These are phyloP conservation scores for Pleurotus eryngii DNA, from an alignment of 768 basidiomycete genomes.

Conservation along the genomic window DNA sequence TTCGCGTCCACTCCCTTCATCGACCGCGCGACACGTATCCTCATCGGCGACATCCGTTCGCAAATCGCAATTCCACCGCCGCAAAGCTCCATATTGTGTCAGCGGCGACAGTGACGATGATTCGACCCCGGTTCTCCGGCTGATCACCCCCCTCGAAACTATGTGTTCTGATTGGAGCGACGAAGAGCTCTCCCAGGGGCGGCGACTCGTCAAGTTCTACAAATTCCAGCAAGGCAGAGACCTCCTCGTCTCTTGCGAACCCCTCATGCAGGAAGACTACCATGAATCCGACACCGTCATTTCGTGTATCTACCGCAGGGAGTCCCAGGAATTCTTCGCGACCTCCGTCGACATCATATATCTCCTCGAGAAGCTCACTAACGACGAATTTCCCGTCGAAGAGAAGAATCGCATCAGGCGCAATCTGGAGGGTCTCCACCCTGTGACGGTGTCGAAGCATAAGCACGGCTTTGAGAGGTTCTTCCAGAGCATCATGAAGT, in stretches of 20 bases:
- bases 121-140: slow-evolving; percentile 57
- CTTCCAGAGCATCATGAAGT: slow-evolving; percentile 95
- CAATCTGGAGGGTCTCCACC: slow-evolving; percentile 90
- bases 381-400: slow-evolving; percentile 85
- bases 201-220: slow-evolving; percentile 85
- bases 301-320: slow-evolving; percentile 90
- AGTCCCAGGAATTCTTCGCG: slow-evolving; percentile 74
- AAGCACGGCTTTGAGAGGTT: slow-evolving; percentile 79
- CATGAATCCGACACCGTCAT: slow-evolving; percentile 75
- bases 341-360: slow-evolving; percentile 97
- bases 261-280: slow-evolving; percentile 73
- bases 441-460: slow-evolving; percentile 86
- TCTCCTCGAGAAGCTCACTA: slow-evolving; percentile 74
- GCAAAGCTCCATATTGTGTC: neutral
- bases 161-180: slow-evolving; percentile 59
- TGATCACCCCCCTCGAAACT: slow-evolving; percentile 52
- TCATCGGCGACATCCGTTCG: slow-evolving; percentile 7
- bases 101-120: slow-evolving; percentile 24
- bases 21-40: slow-evolving; percentile 41
- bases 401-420: slow-evolving; percentile 96
- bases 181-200: slow-evolving; percentile 63
- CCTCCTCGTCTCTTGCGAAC: slow-evolving; percentile 76
- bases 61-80: slow-evolving; percentile 2
- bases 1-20: slow-evolving; percentile 27
- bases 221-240: slow-evolving; percentile 74